Evolutionary conservation across 495 filamentous ascomycete genomes (phyloP).

Genomic region (Penicillium pancosmium): DNA sequence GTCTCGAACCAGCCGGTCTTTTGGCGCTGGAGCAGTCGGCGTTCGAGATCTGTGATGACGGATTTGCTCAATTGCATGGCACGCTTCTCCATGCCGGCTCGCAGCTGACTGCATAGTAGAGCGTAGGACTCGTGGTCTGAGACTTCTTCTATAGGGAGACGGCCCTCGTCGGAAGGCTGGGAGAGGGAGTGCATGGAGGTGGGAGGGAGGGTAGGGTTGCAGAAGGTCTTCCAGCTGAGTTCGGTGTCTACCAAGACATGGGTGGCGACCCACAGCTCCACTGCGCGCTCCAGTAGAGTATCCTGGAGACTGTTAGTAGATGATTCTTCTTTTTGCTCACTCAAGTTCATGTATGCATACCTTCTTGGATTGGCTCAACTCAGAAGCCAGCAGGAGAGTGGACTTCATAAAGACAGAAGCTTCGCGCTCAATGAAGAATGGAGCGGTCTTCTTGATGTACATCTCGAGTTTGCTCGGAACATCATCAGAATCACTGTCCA

Average conservation of each 20-base stretch:
- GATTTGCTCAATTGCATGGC: constrained; percentile 64
- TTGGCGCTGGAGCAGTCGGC: constrained; percentile 69
- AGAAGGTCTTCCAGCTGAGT: constrained; percentile 65
- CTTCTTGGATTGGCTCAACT: constrained; percentile 57
- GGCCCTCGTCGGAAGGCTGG: constrained; percentile 46
- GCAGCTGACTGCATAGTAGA: constrained; percentile 69
- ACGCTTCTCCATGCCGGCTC: constrained; percentile 73
- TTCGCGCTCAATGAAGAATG: constrained; percentile 64
- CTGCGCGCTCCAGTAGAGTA: constrained; percentile 61
- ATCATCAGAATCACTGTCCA: constrained; percentile 71
- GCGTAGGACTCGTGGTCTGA: constrained; percentile 50
- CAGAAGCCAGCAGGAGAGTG: constrained; percentile 62
- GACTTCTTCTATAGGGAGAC: constrained; percentile 47
- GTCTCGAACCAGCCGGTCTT: constrained; percentile 74
- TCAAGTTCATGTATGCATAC: constrained; percentile 22
- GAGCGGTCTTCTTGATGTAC: constrained; percentile 69
- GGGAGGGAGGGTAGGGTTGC: constrained; percentile 50
- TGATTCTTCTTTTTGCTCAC: background rate
- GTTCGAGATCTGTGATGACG: constrained; percentile 76
- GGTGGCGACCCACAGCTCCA: constrained; percentile 78
- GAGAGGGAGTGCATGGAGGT: constrained; percentile 43
- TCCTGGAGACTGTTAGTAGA: constrained; percentile 43
- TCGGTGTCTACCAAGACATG: constrained; percentile 72
- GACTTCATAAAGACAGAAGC: constrained; percentile 67
- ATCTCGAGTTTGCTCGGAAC: constrained; percentile 65